These are phyloP conservation scores for Zymoseptoria passerinii DNA, from an alignment of 2,329 filamentous ascomycete genomes.

Conservation along the genomic window DNA sequence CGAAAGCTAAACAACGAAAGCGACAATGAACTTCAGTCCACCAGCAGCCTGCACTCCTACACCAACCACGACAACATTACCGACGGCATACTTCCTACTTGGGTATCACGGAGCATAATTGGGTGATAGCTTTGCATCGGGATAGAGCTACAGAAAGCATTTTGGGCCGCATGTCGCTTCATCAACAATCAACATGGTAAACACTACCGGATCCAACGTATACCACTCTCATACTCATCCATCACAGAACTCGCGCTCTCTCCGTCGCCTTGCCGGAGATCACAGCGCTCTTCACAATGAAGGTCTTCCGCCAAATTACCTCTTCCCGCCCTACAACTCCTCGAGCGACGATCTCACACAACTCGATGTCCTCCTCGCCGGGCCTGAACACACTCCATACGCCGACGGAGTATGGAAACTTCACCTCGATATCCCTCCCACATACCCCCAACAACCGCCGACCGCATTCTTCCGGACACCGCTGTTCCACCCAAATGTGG, in stretches of 20 bases:
- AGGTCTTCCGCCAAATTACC: conserved; percentile 53
- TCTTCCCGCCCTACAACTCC: conserved; percentile 40
- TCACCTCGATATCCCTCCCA: conserved; percentile 50
- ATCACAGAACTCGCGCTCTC: conserved; percentile 40
- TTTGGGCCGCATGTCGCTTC: neutral
- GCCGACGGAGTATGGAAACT: conserved; percentile 51
- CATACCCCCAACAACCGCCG: conserved; percentile 46
- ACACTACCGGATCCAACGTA: neutral
- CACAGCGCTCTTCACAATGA: conserved; percentile 49
- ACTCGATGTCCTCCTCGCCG: conserved; percentile 50
- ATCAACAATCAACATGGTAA: neutral
- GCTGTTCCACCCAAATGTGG: conserved; percentile 59
- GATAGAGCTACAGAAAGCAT: neutral
- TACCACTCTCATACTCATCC: neutral
- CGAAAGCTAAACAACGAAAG: neutral
- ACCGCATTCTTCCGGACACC: conserved; percentile 54
- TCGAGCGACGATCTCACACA: conserved; percentile 48
- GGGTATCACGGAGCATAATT: neutral
- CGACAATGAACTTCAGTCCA: neutral
- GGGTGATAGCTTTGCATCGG: neutral
- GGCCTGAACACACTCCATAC: conserved; percentile 53
- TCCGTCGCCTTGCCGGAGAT: conserved; percentile 53
- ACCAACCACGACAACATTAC: neutral
- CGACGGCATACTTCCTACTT: neutral
- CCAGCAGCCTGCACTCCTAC: neutral